These are phyloP conservation scores for Lasiosphaeris hirsuta DNA, from an alignment of 495 filamentous ascomycete genomes.

Conservation along the genomic window DNA sequence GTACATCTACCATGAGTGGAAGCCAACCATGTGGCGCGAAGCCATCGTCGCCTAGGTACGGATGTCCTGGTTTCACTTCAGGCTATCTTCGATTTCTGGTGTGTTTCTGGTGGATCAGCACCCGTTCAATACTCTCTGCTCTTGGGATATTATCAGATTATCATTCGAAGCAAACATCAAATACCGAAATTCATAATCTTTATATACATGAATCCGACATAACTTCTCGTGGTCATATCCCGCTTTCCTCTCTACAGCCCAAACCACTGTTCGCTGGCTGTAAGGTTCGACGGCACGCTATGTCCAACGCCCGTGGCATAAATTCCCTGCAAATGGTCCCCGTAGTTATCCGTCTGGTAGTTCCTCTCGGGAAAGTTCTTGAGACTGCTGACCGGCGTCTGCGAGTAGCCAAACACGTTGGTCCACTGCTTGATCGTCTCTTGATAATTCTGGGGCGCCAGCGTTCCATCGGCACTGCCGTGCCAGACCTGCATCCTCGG, in stretches of 20 bases:
- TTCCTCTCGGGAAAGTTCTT: conserved; percentile 35
- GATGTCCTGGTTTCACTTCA: too few species aligned
- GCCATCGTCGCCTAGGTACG: too few species aligned
- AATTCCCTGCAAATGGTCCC: conserved; percentile 37
- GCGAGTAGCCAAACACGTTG: conserved; percentile 40
- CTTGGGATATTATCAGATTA: too few species aligned
- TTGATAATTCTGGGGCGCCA: conserved; percentile 46
- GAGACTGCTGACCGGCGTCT: conserved; percentile 29
- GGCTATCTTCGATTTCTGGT: too few species aligned
- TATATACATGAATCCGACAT: not conserved
- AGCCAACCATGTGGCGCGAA: too few species aligned
- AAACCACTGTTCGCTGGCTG: conserved; percentile 38
- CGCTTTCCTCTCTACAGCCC: conserved; percentile 22
- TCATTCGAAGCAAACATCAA: too few species aligned
- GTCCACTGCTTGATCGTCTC: conserved; percentile 54
- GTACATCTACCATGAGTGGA: conserved; percentile 36
- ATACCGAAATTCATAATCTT: too few species aligned
- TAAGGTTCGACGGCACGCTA: conserved; percentile 35
- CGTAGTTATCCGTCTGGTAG: conserved; percentile 38
- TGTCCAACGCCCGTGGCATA: conserved; percentile 41
- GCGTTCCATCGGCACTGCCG: conserved; percentile 43
- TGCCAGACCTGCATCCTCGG: conserved; percentile 58
- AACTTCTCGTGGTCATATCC: too few species aligned
- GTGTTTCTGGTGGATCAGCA: too few species aligned
- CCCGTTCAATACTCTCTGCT: too few species aligned